Base-by-base conservation (phyloP, 805 yeast genomes). In the Schizosaccharomyces lindneri region DNA sequence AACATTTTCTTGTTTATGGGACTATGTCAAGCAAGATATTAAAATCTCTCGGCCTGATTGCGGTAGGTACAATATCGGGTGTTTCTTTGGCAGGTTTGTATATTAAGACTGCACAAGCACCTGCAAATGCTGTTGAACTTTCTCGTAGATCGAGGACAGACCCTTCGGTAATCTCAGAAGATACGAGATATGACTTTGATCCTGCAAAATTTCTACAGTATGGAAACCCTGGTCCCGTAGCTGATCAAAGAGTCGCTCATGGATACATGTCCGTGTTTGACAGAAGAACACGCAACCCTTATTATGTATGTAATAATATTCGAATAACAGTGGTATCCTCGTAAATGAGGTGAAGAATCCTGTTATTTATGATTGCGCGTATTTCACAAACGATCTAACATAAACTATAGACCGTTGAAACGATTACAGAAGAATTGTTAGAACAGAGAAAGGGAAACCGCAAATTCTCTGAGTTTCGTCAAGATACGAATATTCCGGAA, bases 191-290 rank as follows among this genome's bases (percentile, higher is more conserved):
- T n/a, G 57, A 51, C 27, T 51, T 51, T 51, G 55, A 41, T 43
- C 24, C 32, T 62, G 79, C 87, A 3, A 77, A 80, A 63, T 88
- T 85, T 73, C 89, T 88, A 75, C 82, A 83, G 67, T 89, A 85
- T 69, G 98, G 98, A 3, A 87, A 86, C 68, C 98, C 97, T 0
- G 95, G 96, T 1, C 97, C 97, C 0, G 78, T 85, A 41, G 94
- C 87, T 70, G 98, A 93, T 69, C 72, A 90, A 63, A 80, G 81
- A 62, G 79, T 75, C 11, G 77, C 87, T 64, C 75, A 77, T 62
- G 96, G 88, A 72, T 93, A 84, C 70, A 79, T 90, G 21, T 81
- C 93, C 62, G 86, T 93, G 66, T 93, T 82, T 71, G 90, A 93
- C 69, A 79, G 98, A 65, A 79, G 82, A 64, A 84, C 82, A 43